Percentiles rank a stretch among this genome's conserved stretches.
Evolutionary conservation across 1,284 basidiomycete species (phyloP).

Genomic region (Microstroma glucosiphilum): DNA sequence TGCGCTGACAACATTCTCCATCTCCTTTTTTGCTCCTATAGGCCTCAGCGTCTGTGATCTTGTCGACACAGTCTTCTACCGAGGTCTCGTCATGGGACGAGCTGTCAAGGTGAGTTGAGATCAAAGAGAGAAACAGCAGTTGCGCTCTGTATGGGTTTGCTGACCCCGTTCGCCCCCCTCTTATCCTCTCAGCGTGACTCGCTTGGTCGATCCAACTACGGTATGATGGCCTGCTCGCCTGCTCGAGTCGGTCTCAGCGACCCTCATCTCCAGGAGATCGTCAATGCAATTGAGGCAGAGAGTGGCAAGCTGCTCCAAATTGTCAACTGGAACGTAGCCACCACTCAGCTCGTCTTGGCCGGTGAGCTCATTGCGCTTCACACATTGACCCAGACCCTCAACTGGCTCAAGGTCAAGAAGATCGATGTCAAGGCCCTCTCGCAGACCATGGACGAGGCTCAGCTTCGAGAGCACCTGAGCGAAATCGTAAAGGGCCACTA

Average conservation of each 20-base stretch:
- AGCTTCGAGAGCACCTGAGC: slow-evolving; percentile 82
- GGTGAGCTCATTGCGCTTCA: slow-evolving; percentile 89
- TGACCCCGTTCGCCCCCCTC: not conserved
- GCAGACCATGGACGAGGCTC: slow-evolving; percentile 70
- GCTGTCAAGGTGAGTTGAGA: slow-evolving; percentile 56
- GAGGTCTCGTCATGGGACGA: slow-evolving; percentile 87
- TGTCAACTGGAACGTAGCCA: slow-evolving; percentile 76
- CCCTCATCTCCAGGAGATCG: slow-evolving; percentile 76
- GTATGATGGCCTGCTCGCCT: slow-evolving; percentile 98
- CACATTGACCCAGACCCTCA: slow-evolving; percentile 89
- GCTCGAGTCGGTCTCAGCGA: slow-evolving; percentile 67
- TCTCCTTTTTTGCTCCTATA: slow-evolving; percentile 9
- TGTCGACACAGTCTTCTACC: slow-evolving; percentile 97
- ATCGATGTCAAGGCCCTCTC: slow-evolving; percentile 55
- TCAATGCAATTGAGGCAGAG: slow-evolving; percentile 64
- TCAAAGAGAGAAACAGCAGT: slow-evolving; percentile 63
- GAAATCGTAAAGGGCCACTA: slow-evolving; percentile 84
- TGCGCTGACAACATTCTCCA: not conserved
- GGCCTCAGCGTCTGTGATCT: slow-evolving; percentile 91
- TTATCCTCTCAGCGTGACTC: slow-evolving; percentile 66
- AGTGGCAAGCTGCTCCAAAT: slow-evolving; percentile 13
- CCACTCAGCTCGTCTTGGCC: slow-evolving; percentile 72
- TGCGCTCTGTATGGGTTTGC: not conserved
- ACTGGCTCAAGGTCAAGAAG: slow-evolving; percentile 80
- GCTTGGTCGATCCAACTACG: slow-evolving; percentile 87